phyloP scores from a whole-genome alignment of 1,284 basidiomycete species.

The Leccinum fallax region DNA sequence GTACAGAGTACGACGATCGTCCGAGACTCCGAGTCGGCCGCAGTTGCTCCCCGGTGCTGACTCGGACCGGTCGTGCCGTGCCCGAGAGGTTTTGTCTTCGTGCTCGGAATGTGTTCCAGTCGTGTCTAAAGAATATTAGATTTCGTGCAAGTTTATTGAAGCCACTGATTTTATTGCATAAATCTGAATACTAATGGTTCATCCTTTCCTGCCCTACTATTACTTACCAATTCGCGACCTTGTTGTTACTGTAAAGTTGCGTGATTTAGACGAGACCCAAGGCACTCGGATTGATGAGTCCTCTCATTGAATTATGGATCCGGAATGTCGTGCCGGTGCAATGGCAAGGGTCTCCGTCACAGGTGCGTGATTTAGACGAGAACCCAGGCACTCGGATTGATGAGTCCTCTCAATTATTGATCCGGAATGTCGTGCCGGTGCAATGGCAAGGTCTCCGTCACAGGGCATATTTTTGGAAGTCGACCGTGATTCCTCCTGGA shows the following conservation, averaged over 20 bases:
- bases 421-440: background rate
- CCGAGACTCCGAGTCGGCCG: too few relatives aligned
- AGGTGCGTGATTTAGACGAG: background rate
- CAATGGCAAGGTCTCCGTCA: background rate
- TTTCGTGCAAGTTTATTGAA: background rate
- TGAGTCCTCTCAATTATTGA: too few relatives aligned
- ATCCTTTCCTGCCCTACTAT: too few relatives aligned
- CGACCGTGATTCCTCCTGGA: background rate
- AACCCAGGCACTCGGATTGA: background rate
- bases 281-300: background rate
- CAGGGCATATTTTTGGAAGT: background rate
- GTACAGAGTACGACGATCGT: background rate
- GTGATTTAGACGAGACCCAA: background rate
- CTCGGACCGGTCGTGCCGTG: background rate
- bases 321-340: background rate
- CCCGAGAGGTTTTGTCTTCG: background rate
- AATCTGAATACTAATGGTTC: background rate
- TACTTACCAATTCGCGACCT: too few relatives aligned
- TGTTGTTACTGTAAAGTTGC: background rate
- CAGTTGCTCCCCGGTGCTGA: background rate
- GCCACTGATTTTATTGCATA: background rate
- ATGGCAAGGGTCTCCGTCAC: background rate
- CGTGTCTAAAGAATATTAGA: background rate
- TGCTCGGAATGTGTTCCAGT: background rate
- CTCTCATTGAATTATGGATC: too few relatives aligned